phyloP scores from a whole-genome alignment of 2,329 filamentous ascomycete species.

The Aspergillus sp. region DNA sequence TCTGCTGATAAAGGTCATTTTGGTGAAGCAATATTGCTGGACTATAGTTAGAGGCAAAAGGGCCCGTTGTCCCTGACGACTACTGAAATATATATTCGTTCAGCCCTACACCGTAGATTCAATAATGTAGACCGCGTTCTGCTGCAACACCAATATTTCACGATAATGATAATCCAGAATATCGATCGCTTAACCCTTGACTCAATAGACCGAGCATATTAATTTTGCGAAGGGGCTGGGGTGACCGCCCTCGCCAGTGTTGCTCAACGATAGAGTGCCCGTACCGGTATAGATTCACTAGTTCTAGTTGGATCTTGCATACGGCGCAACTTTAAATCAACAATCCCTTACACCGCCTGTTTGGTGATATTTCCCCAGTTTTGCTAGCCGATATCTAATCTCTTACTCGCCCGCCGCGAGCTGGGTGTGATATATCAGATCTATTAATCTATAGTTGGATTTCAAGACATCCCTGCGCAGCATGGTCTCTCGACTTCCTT shows the following conservation, averaged over 20 bases:
- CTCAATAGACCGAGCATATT: not conserved
- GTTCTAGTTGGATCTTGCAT: not conserved
- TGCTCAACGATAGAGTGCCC: not conserved
- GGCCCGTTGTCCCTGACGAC: constrained; percentile 4
- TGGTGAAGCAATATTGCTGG: not conserved
- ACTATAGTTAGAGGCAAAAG: not conserved
- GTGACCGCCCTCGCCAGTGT: not conserved
- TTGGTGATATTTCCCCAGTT: not conserved
- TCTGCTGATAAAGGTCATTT: not conserved
- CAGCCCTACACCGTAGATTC: not conserved
- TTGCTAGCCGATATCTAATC: constrained; percentile 8
- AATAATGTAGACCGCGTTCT: not conserved
- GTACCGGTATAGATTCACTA: not conserved
- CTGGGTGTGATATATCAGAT: constrained; percentile 10
- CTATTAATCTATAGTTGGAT: not conserved
- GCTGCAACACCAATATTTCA: not conserved
- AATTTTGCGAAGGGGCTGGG: not conserved
- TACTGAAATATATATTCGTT: not conserved
- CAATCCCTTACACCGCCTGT: constrained; percentile 18
- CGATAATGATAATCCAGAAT: constrained; percentile 6
- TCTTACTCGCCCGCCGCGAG: not conserved
- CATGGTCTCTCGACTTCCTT: not conserved
- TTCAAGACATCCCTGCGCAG: not conserved
- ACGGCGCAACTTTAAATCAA: not conserved
- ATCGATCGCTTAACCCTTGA: constrained; percentile 5